These are phyloP conservation scores for Corymbia maculata DNA, from an alignment of 345 rosid genomes.

Conservation along the genomic window DNA sequence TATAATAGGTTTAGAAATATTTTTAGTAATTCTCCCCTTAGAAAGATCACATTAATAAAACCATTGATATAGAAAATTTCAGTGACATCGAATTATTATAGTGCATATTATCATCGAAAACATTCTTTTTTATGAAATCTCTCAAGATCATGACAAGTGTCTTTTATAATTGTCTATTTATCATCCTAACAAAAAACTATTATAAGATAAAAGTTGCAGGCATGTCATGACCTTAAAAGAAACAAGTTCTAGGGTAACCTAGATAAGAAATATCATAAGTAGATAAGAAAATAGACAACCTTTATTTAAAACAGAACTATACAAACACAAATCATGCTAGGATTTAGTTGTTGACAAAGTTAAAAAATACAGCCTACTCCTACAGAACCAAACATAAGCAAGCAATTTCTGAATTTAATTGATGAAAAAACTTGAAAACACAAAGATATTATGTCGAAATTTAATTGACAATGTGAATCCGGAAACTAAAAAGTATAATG, in stretches of 20 bases:
- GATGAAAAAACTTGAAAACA: background rate
- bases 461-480: rapidly evolving
- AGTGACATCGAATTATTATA: background rate
- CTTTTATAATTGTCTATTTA: no score
- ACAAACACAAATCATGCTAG: background rate
- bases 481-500: no score
- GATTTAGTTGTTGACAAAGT: no score
- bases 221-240: background rate
- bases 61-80: background rate
- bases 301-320: no score
- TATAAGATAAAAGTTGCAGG: background rate
- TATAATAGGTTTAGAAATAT: no score
- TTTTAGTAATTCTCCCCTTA: no score
- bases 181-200: background rate
- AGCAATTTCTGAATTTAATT: background rate
- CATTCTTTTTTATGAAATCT: no score
- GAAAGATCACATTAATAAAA: no score
- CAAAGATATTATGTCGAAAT: background rate
- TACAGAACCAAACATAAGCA: rapidly evolving
- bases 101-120: background rate
- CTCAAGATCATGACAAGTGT: background rate
- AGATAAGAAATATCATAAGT: background rate
- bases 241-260: background rate
- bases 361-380: no score
- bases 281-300: background rate